Percentiles rank a stretch among this genome's conserved stretches.
Evolutionary conservation across 352 stramenopile genomes (phyloP).

Genomic region (Phytophthora litchii): DNA sequence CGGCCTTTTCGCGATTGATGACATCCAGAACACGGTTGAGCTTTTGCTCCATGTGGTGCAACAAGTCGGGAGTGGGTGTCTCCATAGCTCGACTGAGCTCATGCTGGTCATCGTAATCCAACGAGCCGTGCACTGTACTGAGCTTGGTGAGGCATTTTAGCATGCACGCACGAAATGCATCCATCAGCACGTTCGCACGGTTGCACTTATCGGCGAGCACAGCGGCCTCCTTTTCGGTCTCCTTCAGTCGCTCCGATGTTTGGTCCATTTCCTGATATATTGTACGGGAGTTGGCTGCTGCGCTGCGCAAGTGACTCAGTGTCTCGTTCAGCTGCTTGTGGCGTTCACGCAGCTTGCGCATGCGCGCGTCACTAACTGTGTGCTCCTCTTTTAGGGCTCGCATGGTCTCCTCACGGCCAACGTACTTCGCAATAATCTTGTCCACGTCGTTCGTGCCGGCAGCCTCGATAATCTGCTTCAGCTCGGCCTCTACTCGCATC

Average conservation of each 20-base stretch:
- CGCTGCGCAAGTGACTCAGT: conserved; percentile 60
- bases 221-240: conserved; percentile 82
- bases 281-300: conserved; percentile 79
- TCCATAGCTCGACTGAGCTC: conserved; percentile 73
- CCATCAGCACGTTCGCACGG: conserved; percentile 76
- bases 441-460: conserved; percentile 81
- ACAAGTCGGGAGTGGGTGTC: conserved; percentile 67
- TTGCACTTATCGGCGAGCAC: conserved; percentile 75
- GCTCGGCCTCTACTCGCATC: conserved; percentile 66
- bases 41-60: conserved; percentile 86
- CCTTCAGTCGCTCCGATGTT: conserved; percentile 80
- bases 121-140: conserved; percentile 67
- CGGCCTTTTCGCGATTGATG: conserved; percentile 83
- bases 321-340: conserved; percentile 82
- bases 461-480: conserved; percentile 80
- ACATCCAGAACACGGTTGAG: conserved; percentile 82
- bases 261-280: conserved; percentile 89
- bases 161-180: conserved; percentile 84
- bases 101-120: conserved; percentile 79
- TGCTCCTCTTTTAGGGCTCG: conserved; percentile 82
- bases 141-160: conserved; percentile 83
- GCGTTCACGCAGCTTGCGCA: conserved; percentile 76
- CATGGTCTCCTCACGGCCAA: conserved; percentile 71
- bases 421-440: conserved; percentile 83
- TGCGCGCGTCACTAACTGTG: conserved; percentile 67